These are phyloP conservation scores for Elsinoe batatas DNA, from an alignment of 2,329 filamentous ascomycete species.

Conservation along the genomic window DNA sequence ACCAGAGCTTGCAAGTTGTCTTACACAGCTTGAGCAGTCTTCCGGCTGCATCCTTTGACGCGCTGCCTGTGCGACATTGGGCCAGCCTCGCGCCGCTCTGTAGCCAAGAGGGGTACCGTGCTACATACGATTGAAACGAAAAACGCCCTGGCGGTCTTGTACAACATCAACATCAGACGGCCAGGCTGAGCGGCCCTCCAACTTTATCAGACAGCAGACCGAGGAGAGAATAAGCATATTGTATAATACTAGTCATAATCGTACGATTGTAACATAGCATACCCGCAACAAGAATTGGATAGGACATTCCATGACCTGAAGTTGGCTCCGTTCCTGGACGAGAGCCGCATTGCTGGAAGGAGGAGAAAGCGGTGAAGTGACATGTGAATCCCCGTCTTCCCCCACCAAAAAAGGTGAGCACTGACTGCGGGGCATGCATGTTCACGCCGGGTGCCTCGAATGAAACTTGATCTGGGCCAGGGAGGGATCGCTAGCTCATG, in stretches of 20 bases:
- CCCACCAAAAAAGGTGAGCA: constrained; percentile 6
- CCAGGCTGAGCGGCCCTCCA: background rate
- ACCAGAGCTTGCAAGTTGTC: background rate
- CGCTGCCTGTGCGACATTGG: background rate
- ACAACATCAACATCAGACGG: background rate
- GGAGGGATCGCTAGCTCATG: background rate
- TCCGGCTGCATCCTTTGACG: background rate
- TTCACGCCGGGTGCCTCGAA: background rate
- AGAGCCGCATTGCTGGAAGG: background rate
- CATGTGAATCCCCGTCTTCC: constrained; percentile 1
- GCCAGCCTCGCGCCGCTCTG: background rate
- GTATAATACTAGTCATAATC: constrained; percentile 10
- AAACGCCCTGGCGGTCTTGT: constrained; percentile 2
- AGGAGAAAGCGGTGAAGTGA: constrained; percentile 7
- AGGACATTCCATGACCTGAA: background rate
- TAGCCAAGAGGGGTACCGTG: background rate
- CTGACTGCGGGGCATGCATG: constrained; percentile 9
- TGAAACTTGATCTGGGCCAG: background rate
- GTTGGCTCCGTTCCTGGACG: background rate
- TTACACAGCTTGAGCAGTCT: background rate
- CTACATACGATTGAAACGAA: constrained; percentile 1
- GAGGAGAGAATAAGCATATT: background rate
- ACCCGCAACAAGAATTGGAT: background rate
- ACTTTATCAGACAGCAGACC: background rate
- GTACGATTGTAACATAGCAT: background rate